These are phyloP conservation scores for Phytopythium oedochilum DNA, from an alignment of 352 stramenopile genomes.

Conservation along the genomic window DNA sequence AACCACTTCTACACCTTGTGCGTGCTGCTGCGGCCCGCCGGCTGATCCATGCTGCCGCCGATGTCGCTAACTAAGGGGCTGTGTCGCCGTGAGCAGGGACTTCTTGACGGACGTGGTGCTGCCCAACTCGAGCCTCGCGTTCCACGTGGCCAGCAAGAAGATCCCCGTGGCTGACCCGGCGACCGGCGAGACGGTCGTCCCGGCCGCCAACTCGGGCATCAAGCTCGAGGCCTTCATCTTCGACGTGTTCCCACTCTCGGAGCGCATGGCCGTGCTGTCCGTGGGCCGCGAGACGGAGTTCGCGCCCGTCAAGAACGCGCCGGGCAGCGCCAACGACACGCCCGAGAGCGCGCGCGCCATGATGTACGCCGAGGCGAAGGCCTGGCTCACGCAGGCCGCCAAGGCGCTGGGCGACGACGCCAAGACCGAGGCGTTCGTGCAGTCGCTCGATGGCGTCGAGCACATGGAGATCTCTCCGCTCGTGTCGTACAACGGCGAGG, in stretches of 20 bases:
- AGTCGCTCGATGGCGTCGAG: slow-evolving; percentile 29
- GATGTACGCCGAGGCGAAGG: slow-evolving; percentile 52
- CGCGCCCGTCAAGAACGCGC: slow-evolving; percentile 90
- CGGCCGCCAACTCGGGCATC: slow-evolving; percentile 90
- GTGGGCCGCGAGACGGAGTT: slow-evolving; percentile 92
- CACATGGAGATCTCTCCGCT: slow-evolving; percentile 82
- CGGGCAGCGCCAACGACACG: slow-evolving; percentile 69
- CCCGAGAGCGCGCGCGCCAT: slow-evolving; percentile 81
- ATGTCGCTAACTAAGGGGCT: too few species aligned
- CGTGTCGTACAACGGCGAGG: slow-evolving; percentile 87
- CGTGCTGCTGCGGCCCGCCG: slow-evolving; percentile 22
- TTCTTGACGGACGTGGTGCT: slow-evolving; percentile 88
- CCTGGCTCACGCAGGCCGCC: slow-evolving; percentile 41
- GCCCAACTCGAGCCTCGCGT: slow-evolving; percentile 75
- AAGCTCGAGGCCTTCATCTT: slow-evolving; percentile 99
- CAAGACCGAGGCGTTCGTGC: slow-evolving; percentile 30
- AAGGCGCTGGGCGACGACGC: slow-evolving; percentile 1
- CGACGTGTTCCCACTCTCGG: slow-evolving; percentile 96
- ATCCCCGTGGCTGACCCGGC: slow-evolving; percentile 89
- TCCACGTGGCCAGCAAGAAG: slow-evolving; percentile 98
- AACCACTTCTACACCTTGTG: slow-evolving; percentile 97
- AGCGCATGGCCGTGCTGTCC: slow-evolving; percentile 92
- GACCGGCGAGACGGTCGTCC: slow-evolving; percentile 73
- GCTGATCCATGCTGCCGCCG: too few species aligned
- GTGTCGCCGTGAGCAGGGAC: slow-evolving; percentile 34